Evolutionary conservation across 1,139 yeast genomes (phyloP), one percentile per base, ranked within the genome.

Genomic region (Cylindricascospora bacillispora): DNA sequence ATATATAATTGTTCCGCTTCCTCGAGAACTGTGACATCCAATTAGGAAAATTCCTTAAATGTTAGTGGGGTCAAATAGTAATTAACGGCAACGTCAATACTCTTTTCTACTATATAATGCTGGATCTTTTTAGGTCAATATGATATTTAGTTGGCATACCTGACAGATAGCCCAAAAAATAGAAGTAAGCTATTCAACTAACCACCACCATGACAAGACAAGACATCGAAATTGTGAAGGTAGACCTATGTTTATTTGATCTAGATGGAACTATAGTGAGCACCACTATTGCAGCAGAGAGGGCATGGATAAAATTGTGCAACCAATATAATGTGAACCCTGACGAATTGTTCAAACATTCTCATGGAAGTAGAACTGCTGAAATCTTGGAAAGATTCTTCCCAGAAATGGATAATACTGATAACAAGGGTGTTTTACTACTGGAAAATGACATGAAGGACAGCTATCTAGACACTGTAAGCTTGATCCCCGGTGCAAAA

Each of bases 251-350:
- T 39, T 66, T 78, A 37, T 78, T 78, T 49, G 89, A 78, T 54
- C 65, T 82, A 38, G 89, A 78, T 50, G 89, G 89, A 32, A 79
- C 89, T 25, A 61, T 78, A 41, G 79, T 78, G 44, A 68, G 71
- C 48, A 75, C 86, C 30, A 76, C 83, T 31, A 70, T 69, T 36
- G 81, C 85, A 34, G 76, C 77, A 39, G 79, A 77, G 51, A 70
- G 65, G 50, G 73, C 76, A 52, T 78, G 86, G 85, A 65, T 64
- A 48, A 66, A 67, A 38, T 68, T 73, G 43, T 78, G 75, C 35
- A 62, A 65, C 35, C 60, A 73, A 54, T 68, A 77, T 32, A 73
- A 67, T 43, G 75, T 75, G 27, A 70, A 73, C 55, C 74, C 82
- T 15, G 70, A 67, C 28, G 76, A 73, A 45, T 65, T 79, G 39